These are phyloP conservation scores for Pugionium dolabratum DNA, from an alignment of 345 rosid species.

Conservation along the genomic window DNA sequence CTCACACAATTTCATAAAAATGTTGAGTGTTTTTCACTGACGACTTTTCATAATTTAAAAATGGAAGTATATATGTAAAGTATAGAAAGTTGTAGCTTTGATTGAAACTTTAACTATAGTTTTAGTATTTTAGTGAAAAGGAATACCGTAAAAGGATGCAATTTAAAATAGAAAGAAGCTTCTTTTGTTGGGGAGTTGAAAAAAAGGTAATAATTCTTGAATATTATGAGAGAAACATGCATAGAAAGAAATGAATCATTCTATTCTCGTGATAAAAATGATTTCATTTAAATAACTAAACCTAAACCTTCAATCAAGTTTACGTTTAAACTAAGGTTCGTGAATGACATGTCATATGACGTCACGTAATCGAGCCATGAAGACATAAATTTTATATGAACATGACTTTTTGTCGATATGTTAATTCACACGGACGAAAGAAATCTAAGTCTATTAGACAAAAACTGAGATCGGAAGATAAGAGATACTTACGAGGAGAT, in stretches of 20 bases:
- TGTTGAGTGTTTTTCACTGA: background rate
- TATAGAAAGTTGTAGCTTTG: constrained; percentile 8
- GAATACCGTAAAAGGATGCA: constrained; percentile 3
- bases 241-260: constrained; percentile 36
- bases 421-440: constrained; percentile 20
- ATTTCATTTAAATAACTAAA: constrained; percentile 23
- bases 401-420: background rate
- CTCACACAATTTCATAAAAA: background rate
- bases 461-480: background rate
- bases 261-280: constrained; percentile 35
- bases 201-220: constrained; percentile 19
- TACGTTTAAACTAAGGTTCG: constrained; percentile 21
- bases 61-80: constrained; percentile 2
- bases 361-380: background rate
- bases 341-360: background rate
- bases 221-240: constrained; percentile 35
- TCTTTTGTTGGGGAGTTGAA: constrained; percentile 21
- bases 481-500: constrained; percentile 55
- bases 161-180: constrained; percentile 1
- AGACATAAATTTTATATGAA: too few relatives aligned
- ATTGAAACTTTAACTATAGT: background rate
- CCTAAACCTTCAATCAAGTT: constrained; percentile 28
- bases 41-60: background rate
- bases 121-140: constrained; percentile 3
- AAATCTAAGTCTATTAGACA: constrained; percentile 13